Percentiles rank a stretch among this genome's conserved stretches.
phyloP scores from a whole-genome alignment of 306 rosid genomes.

The Delonix regia region DNA sequence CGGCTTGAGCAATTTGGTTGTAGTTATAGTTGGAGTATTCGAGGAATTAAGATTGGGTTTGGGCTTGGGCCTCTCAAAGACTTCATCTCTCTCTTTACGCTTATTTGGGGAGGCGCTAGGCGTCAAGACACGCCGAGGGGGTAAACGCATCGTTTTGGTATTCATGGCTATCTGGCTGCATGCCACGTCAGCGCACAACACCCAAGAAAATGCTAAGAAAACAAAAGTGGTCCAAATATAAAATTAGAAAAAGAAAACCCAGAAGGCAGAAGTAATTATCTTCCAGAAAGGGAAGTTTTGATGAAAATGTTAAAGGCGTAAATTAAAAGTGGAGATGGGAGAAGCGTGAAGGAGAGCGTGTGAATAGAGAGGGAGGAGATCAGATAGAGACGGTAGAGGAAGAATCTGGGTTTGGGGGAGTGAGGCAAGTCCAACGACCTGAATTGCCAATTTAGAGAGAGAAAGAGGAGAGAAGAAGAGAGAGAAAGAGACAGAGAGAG shows the following conservation, averaged over 20 bases:
- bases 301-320: background rate
- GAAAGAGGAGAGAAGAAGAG: background rate
- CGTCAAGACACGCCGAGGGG: slow-evolving; percentile 64
- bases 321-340: background rate
- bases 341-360: background rate
- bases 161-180: slow-evolving; percentile 50
- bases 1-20: slow-evolving; percentile 38
- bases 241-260: background rate
- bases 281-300: background rate
- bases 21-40: background rate
- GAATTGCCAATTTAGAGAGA: background rate
- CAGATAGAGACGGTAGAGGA: background rate
- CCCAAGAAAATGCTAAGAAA: background rate
- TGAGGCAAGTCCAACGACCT: background rate
- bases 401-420: background rate
- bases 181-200: slow-evolving; percentile 56
- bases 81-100: slow-evolving; percentile 54
- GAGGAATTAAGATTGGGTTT: background rate
- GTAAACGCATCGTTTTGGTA: slow-evolving; percentile 85
- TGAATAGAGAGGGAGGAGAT: background rate
- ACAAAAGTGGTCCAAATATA: background rate
- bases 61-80: slow-evolving; percentile 32
- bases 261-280: background rate
- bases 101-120: slow-evolving; percentile 33
- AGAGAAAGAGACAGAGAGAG: background rate